These are phyloP conservation scores for Brassica cretica DNA, from an alignment of 345 rosid genomes.

Conservation along the genomic window DNA sequence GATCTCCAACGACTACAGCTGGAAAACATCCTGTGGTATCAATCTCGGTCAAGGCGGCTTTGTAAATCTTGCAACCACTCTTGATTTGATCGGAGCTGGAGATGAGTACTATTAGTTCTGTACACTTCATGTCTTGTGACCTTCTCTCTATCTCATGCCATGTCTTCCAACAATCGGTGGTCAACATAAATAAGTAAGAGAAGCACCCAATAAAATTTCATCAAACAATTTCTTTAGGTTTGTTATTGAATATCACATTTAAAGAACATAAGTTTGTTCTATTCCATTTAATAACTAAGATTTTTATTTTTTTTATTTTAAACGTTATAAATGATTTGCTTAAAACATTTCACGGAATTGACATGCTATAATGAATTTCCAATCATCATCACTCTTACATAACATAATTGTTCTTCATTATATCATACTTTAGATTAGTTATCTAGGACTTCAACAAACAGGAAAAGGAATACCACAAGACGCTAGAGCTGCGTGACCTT, in stretches of 20 bases:
- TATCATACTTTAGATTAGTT: neutral
- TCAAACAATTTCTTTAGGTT: no score
- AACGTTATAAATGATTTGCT: neutral
- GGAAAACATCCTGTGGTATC: neutral
- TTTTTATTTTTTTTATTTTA: no score
- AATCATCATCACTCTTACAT: neutral
- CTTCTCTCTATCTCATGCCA: no score
- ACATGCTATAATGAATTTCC: neutral
- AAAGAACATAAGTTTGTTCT: neutral
- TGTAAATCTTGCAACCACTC: neutral
- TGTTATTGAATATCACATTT: no score
- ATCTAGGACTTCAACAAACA: neutral
- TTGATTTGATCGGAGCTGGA: no score
- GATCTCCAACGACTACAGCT: neutral
- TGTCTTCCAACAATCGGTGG: no score
- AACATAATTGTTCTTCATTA: neutral
- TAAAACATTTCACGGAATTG: neutral
- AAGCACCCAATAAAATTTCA: no score
- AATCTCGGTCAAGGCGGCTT: neutral
- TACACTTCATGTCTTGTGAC: no score
- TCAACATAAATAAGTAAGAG: no score
- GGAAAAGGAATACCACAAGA: neutral
- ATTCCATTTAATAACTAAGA: neutral
- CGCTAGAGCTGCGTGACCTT: neutral
- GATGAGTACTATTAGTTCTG: no score